Percentiles rank a stretch among this genome's conserved stretches.
These are phyloP conservation scores for Aspergillus olivimuriae DNA, from an alignment of 495 filamentous ascomycete genomes.

Conservation along the genomic window DNA sequence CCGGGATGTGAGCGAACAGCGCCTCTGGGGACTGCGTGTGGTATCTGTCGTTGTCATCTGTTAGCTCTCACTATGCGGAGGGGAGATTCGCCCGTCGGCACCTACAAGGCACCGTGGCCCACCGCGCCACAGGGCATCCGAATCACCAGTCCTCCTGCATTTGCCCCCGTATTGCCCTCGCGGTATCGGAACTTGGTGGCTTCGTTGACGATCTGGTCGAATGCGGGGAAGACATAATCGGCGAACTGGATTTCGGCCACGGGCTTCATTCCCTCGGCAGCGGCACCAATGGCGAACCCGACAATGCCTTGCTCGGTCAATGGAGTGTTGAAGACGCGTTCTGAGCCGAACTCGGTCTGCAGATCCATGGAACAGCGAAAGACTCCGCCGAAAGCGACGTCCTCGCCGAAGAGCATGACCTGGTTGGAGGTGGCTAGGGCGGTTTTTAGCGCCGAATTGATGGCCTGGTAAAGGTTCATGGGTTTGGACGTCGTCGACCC, in stretches of 20 bases:
- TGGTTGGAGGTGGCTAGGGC: slow-evolving; percentile 79
- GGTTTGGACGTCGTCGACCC: slow-evolving; percentile 65
- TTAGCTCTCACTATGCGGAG: neutral
- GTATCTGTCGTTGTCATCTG: slow-evolving; percentile 46
- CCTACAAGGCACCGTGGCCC: slow-evolving; percentile 86
- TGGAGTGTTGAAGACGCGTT: slow-evolving; percentile 95
- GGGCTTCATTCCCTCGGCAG: slow-evolving; percentile 86
- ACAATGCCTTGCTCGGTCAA: slow-evolving; percentile 91
- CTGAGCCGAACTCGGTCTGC: slow-evolving; percentile 74
- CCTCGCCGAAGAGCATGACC: slow-evolving; percentile 90
- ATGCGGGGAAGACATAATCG: slow-evolving; percentile 94
- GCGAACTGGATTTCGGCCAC: slow-evolving; percentile 98
- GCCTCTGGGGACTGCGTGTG: slow-evolving; percentile 92
- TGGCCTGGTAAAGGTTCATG: slow-evolving; percentile 86
- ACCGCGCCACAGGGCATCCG: slow-evolving; percentile 94
- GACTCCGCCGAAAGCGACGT: slow-evolving; percentile 94
- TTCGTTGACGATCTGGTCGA: slow-evolving; percentile 97
- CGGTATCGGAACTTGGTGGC: slow-evolving; percentile 89
- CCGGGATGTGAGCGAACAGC: slow-evolving; percentile 88
- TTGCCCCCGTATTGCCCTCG: slow-evolving; percentile 63
- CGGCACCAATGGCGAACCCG: slow-evolving; percentile 86
- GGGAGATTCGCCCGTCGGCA: neutral
- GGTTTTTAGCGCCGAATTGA: slow-evolving; percentile 81
- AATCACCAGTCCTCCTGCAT: slow-evolving; percentile 75
- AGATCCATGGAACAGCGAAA: slow-evolving; percentile 94